These are phyloP conservation scores for Orychophragmus violaceus DNA, from an alignment of 345 rosid genomes.

Conservation along the genomic window DNA sequence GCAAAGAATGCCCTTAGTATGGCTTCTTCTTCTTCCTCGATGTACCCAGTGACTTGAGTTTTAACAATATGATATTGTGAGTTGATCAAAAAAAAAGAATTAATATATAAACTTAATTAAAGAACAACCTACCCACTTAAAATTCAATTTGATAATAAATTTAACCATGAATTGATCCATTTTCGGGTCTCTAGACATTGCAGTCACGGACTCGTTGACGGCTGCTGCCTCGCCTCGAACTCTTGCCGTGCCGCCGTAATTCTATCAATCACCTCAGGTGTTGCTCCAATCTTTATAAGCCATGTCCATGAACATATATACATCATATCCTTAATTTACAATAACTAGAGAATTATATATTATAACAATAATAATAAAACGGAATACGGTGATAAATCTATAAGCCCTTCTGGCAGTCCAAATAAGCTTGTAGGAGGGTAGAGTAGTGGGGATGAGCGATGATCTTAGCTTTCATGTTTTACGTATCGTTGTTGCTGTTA, in stretches of 20 bases:
- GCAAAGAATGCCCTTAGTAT: too few species aligned
- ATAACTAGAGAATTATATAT: neutral
- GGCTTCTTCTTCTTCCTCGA: too few species aligned
- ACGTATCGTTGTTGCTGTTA: constrained; percentile 38
- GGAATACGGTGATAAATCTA: neutral
- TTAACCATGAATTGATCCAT: constrained; percentile 96
- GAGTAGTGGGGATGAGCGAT: constrained; percentile 89
- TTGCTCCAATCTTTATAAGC: constrained; percentile 74
- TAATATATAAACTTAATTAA: neutral
- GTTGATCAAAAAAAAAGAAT: neutral
- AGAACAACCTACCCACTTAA: neutral
- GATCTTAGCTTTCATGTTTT: constrained; percentile 90
- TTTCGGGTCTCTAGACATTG: constrained; percentile 67
- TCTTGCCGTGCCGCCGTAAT: constrained; percentile 69
- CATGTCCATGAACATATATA: constrained; percentile 12
- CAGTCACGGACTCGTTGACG: constrained; percentile 44
- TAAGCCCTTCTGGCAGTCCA: constrained; percentile 92
- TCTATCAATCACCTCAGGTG: constrained; percentile 73
- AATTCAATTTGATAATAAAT: neutral
- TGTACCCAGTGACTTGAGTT: too few species aligned
- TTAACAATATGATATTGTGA: too few species aligned
- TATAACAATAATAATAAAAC: neutral
- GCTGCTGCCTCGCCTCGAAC: constrained; percentile 57
- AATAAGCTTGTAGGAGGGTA: constrained; percentile 80
- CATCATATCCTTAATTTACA: neutral